Evolutionary conservation across 768 basidiomycete genomes (phyloP), one percentile per base, ranked within the genome.

Genomic region (Ramaria sp.): DNA sequence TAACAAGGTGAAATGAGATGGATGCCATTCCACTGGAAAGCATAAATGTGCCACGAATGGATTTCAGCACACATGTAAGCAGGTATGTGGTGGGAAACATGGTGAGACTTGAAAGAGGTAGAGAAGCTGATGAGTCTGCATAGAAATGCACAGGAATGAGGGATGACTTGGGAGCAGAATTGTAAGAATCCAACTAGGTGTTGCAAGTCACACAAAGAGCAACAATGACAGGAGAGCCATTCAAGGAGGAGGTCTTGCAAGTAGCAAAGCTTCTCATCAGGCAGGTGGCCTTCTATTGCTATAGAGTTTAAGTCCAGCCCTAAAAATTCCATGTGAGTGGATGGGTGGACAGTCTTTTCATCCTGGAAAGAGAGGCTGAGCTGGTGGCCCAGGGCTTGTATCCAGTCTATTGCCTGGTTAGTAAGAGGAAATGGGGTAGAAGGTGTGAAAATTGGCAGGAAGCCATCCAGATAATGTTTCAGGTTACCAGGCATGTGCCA

Each of bases 151-250:
- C 63, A 61, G 0, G 67, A 67, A 10, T 41, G 51, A 0, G 70
- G 71, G 31, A 72, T 67, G n/a, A 74, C 72, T 45, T 70, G 69
- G 0, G 68, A 67, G 2, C 62, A 49, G 53, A 74, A 74, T 47
- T 69, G 66, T 1, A 74, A 64, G 57, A 62, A 70, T 4, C 73
- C 70, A 0, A n/a, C n/a, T n/a, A n/a, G n/a, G n/a, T n/a, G n/a
- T n/a, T n/a, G n/a, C n/a, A n/a, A n/a, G n/a, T n/a, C 66, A 12
- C 30, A 60, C 0, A 69, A 63, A 9, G 64, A 59, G 47, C 63
- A 66, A 5, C 37, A 10, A 1, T n/a, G n/a, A 34, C 64, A 63
- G 5, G 15, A 17, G 0, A 43, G n/a, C 70, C 70, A 72, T 0
- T n/a, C n/a, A n/a, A n/a, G n/a, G n/a, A n/a, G n/a, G n/a, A n/a